phyloP scores from a whole-genome alignment of 495 filamentous ascomycete genomes.

The Hypoxylon fuscum region DNA sequence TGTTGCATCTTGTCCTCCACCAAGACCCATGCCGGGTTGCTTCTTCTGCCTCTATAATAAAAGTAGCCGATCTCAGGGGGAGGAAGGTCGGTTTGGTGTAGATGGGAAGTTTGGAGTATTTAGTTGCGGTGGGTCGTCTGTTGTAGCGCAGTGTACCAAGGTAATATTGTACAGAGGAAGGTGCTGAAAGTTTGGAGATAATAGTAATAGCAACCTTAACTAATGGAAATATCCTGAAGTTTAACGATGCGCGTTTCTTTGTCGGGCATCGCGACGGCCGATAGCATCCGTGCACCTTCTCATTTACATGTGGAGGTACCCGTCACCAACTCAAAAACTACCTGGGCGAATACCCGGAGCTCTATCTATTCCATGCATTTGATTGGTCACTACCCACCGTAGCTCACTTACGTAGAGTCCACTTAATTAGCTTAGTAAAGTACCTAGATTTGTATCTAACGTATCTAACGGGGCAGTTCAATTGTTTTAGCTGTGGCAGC shows the following conservation, averaged over 20 bases:
- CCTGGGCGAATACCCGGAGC: neutral
- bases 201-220: too few relatives aligned
- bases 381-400: neutral
- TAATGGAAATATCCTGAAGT: neutral
- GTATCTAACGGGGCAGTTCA: neutral
- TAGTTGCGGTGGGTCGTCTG: too few relatives aligned
- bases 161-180: too few relatives aligned
- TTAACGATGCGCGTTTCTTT: slow-evolving; percentile 37
- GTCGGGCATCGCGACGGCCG: slow-evolving; percentile 25
- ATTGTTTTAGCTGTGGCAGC: neutral
- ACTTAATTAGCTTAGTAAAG: slow-evolving; percentile 13
- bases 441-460: slow-evolving; percentile 6
- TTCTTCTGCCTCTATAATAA: neutral
- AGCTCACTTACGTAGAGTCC: neutral
- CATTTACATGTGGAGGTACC: slow-evolving; percentile 14
- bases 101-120: too few relatives aligned
- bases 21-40: slow-evolving; percentile 51
- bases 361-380: neutral
- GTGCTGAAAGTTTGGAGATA: neutral
- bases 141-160: too few relatives aligned
- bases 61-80: neutral
- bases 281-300: slow-evolving; percentile 21
- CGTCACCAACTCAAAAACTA: neutral
- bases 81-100: neutral
- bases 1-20: slow-evolving; percentile 70